Evolutionary conservation across 306 rosid species (phyloP), one percentile per base, ranked within the genome.

Genomic region (Rosa lucieae): DNA sequence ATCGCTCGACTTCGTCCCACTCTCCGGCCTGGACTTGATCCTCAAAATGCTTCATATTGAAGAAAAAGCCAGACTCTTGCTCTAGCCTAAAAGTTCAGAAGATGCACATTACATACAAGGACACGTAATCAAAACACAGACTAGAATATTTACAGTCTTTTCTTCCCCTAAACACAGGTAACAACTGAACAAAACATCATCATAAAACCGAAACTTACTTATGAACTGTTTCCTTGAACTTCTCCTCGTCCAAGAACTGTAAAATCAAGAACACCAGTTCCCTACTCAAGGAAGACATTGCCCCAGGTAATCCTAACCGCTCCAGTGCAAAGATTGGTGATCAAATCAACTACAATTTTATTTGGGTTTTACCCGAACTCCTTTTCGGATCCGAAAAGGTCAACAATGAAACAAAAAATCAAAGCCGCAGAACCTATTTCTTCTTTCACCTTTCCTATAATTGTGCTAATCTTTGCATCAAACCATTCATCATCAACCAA

Each of bases 1-100:
- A 85, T 67, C 88, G 88, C 84, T 85, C 88, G 9, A 85, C 88
- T 79, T 85, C 88, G 58, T 85, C 88, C 88, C 88, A 85, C 72
- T 82, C 85, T 67, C 88, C 88, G 14, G 88, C 88, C 83, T 79
- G 88, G 70, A 85, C 88, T 80, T 85, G 88, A 67, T 85, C 88
- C 76, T 82, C 88, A 6, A 85, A 85, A 76, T 85, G 85, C 63
- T 85, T 85, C 88, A 85, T 85, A 70, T 85, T 85, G 85, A 85
- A 85, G 88, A 70, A 85, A 74, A 85, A 82, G 10, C 88, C 85
- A 66, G 85, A 85, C 73, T 85, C 88, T 75, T 85, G 88, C 81
- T 85, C 88, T 71, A 85, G 81, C 81, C 88, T 85, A 49, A 52
- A 74, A 32, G 68, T 78, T 20, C 78, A 84, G 52, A 84, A 67